Evolutionary conservation across 768 basidiomycete species (phyloP).

Genomic region (Phaeotremella fagi): DNA sequence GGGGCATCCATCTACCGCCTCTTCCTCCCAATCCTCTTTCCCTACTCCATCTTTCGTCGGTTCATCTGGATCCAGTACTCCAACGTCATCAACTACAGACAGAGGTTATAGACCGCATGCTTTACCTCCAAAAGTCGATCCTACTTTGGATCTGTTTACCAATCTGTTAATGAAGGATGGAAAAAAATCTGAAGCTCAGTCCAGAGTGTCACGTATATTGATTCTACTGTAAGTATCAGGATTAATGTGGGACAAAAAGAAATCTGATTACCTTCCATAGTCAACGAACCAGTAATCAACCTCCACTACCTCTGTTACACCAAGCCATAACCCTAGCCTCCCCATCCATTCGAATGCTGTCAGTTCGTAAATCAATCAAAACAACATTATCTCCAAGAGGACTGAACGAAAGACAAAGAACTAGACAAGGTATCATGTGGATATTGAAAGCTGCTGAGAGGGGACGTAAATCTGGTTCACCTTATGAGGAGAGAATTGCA

Average conservation of each 20-base stretch:
- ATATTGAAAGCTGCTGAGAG: constrained; percentile 62
- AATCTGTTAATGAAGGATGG: constrained; percentile 48
- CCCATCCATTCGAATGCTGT: constrained; percentile 63
- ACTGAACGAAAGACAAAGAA: constrained; percentile 74
- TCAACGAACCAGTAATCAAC: constrained; percentile 66
- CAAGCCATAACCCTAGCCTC: constrained; percentile 64
- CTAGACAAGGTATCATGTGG: constrained; percentile 64
- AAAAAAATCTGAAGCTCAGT: constrained; percentile 41
- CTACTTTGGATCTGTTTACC: constrained; percentile 42
- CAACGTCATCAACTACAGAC: not conserved
- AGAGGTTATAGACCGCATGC: constrained; percentile 31
- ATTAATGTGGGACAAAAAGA: too few species aligned
- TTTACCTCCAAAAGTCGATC: constrained; percentile 42
- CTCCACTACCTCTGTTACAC: constrained; percentile 74
- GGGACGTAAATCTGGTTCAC: constrained; percentile 56
- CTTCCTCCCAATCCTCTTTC: not conserved
- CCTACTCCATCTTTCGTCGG: constrained; percentile 1
- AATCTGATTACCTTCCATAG: too few species aligned
- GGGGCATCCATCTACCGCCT: constrained; percentile 3
- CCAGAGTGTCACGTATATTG: constrained; percentile 29
- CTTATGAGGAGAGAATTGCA: constrained; percentile 63
- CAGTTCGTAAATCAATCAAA: constrained; percentile 63
- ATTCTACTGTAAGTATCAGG: constrained; percentile 29
- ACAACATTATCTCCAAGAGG: constrained; percentile 63
- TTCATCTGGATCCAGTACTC: not conserved